Evolutionary conservation across 2,329 filamentous ascomycete genomes (phyloP).

Genomic region (Penicillium sp.): DNA sequence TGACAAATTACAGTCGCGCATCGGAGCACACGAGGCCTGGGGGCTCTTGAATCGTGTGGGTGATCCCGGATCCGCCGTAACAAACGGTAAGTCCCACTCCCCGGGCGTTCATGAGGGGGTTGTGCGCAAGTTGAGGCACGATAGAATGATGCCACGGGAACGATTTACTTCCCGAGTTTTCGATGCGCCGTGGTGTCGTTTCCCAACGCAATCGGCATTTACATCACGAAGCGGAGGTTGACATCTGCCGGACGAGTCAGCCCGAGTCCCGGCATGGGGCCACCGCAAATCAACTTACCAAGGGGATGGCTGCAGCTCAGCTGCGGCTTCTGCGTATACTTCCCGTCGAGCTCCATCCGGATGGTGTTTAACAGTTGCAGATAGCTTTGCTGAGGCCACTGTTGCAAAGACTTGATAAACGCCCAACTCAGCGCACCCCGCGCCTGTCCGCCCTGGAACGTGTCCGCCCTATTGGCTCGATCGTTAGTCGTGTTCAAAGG

Average conservation of each 20-base stretch:
- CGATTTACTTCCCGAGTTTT: neutral
- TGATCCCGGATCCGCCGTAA: neutral
- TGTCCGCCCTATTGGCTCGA: constrained; percentile 64
- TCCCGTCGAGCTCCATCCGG: constrained; percentile 75
- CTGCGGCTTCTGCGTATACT: constrained; percentile 94
- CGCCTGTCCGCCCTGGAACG: constrained; percentile 78
- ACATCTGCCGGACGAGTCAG: constrained; percentile 47
- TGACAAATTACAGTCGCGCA: constrained; percentile 13
- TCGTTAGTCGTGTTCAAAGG: neutral
- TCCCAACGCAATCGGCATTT: constrained; percentile 13
- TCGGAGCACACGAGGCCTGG: constrained; percentile 8
- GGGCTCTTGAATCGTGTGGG: neutral
- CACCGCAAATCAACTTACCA: constrained; percentile 55
- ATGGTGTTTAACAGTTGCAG: constrained; percentile 91
- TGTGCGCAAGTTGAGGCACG: neutral
- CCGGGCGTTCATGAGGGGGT: neutral
- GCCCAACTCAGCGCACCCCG: constrained; percentile 98
- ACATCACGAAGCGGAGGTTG: constrained; percentile 64
- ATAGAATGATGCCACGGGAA: neutral
- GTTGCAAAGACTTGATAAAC: constrained; percentile 82
- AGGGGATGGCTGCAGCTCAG: constrained; percentile 93
- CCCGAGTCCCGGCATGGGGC: neutral
- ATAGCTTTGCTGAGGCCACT: constrained; percentile 91
- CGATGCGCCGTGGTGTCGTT: neutral
- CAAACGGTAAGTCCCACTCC: constrained; percentile 1